Evolutionary conservation across 2,329 filamentous ascomycete genomes (phyloP), one percentile per base, ranked within the genome.

Genomic region (Calonectria ilicicola): DNA sequence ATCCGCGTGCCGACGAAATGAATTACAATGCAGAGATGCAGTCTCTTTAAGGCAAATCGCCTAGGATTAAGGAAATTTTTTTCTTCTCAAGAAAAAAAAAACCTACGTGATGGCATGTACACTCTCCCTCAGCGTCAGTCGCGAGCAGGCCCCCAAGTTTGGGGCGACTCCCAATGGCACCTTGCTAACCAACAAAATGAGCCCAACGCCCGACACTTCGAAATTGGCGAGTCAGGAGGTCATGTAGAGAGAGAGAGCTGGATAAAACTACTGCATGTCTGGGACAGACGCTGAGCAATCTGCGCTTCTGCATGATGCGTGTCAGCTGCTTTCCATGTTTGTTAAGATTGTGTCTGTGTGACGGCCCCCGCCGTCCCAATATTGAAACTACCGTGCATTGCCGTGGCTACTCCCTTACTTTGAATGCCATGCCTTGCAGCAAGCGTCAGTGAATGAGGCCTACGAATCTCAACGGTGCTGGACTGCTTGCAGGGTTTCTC

Each of bases 261-360:
- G 62, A 51, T 64, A 66, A 32, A 32, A 65, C 68, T 72, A 74
- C 46, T 69, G 66, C 63, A 53, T 69, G 62, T 76, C 73, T 70
- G 53, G 63, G 47, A 69, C 60, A 47, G 60, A 62, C 32, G 47
- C 47, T 69, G 47, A 27, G 46, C 47, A 35, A 21, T 60, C 44
- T 29, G 47, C 35, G 40, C 27, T 15, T 26, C 51, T 58, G 44
- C 64, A 26, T 47, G 58, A 53, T 72, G 64, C 62, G 60, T 67
- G 69, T 63, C 65, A 72, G 58, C 69, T 66, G 51, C 49, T 66
- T 60, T 63, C 65, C 40, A 65, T 56, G 46, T 56, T 19, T 32
- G 42, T 53, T 67, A 40, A 47, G 46, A 71, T 67, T 67, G 64
- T 53, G 21, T 9, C 27, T 63, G 64, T 71, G 69, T 64, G 65